Base-by-base conservation (phyloP, 2,329 filamentous ascomycete genomes). In the Penicillium psychrosexuale region DNA sequence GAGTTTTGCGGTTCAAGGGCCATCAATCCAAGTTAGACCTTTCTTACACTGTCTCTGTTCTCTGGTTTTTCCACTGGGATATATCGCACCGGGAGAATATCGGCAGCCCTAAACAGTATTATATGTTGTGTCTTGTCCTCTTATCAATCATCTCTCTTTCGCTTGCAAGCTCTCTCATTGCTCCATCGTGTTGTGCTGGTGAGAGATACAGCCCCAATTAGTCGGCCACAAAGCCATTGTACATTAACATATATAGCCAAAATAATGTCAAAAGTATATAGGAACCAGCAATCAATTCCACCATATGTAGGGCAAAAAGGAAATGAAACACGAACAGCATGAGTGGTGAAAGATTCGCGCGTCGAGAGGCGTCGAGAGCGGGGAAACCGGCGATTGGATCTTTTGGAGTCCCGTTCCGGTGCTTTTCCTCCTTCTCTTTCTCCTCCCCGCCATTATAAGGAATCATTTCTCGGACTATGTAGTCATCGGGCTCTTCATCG, bases 401-500 rank as follows among this genome's bases (percentile, higher is more conserved):
- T 64, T 61, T 64, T 63, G 60, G 62, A 65, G 62, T 66, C 67
- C 69, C 66, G 64, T 65, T 64, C 66, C 62, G 66, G 58, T 60
- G 62, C 62, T 69, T 66, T 63, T 65, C 64, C 64, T 63, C 63
- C 62, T 59, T 67, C 60, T 66, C 62, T 68, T 64, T 63, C 61
- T 65, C 64, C 61, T 61, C 58, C 65, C 63, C 63, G 56, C 61
- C 66, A 72, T 60, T 66, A 50, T 69, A 65, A 66, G 61, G 44
- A 53, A 34, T 42, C 60, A 60, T 67, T 65, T 67, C 63, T 57
- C 67, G 61, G 66, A 73, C 69, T 74, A 75, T 75, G 72, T 75
- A 74, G 72, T 68, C 68, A 61, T 67, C 62, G 62, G 63, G 66
- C 66, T 67, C 61, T 66, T 55, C 46, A 59, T 62, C 58, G 66